Percentiles rank a stretch among this genome's conserved stretches.
These are phyloP conservation scores for Pycnococcus provasolii DNA, from an alignment of 139 green algal species.

Conservation along the genomic window DNA sequence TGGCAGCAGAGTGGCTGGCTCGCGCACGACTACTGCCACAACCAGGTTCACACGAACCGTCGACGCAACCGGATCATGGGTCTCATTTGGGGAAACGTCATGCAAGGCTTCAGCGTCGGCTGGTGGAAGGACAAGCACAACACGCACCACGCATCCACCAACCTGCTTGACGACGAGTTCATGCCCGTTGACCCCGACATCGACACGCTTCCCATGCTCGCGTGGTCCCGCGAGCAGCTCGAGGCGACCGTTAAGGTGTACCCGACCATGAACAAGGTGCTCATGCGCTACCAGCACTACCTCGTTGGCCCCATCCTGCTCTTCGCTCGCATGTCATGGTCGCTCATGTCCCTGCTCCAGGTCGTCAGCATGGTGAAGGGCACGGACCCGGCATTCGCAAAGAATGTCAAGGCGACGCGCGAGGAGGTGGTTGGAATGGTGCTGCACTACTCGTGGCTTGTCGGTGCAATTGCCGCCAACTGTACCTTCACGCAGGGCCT, in stretches of 20 bases:
- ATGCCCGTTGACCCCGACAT: slow-evolving; percentile 59
- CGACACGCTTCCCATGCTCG: slow-evolving; percentile 60
- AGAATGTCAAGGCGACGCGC: neutral
- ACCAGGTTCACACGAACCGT: slow-evolving; percentile 46
- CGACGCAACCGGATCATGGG: slow-evolving; percentile 41
- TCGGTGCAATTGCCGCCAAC: neutral
- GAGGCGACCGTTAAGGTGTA: slow-evolving; percentile 19
- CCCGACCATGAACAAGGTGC: slow-evolving; percentile 14
- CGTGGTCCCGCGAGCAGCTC: slow-evolving; percentile 50
- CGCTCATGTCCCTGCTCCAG: slow-evolving; percentile 5
- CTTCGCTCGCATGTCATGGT: slow-evolving; percentile 52
- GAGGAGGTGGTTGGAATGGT: slow-evolving; percentile 31
- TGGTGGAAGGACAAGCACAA: slow-evolving; percentile 76
- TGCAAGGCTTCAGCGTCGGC: slow-evolving; percentile 41
- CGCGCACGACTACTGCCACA: slow-evolving; percentile 62
- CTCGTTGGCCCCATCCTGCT: slow-evolving; percentile 55
- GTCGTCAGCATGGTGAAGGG: neutral
- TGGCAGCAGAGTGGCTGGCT: slow-evolving; percentile 62
- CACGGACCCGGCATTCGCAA: neutral
- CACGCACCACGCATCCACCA: slow-evolving; percentile 54
- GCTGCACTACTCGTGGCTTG: slow-evolving; percentile 42
- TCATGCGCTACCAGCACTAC: slow-evolving; percentile 45
- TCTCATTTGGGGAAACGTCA: slow-evolving; percentile 41
- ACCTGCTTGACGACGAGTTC: slow-evolving; percentile 42
- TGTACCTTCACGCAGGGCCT: neutral